These are phyloP conservation scores for Penicillium nordicum DNA, from an alignment of 2,329 filamentous ascomycete genomes.

Conservation along the genomic window DNA sequence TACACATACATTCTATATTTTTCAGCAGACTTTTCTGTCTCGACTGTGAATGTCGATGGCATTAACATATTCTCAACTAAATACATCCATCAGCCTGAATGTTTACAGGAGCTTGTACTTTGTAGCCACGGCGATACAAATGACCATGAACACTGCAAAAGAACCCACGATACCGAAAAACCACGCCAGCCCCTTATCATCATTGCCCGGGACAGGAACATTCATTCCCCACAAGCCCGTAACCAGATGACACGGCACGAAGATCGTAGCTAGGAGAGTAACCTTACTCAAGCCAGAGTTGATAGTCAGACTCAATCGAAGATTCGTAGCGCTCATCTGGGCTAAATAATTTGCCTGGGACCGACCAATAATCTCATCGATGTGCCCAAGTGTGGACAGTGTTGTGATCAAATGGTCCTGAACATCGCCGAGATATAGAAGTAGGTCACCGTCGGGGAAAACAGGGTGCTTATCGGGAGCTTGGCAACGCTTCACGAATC, in stretches of 20 bases:
- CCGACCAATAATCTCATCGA: conserved; percentile 92
- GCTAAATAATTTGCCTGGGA: conserved; percentile 93
- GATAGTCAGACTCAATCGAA: conserved; percentile 76
- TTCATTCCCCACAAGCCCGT: conserved; percentile 58
- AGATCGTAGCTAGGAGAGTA: conserved; percentile 83
- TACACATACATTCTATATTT: background rate
- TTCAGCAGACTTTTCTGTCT: background rate
- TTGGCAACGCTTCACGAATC: conserved; percentile 96
- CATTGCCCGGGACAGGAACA: conserved; percentile 44
- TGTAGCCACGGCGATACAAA: conserved; percentile 33
- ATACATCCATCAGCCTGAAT: background rate
- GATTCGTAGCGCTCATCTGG: conserved; percentile 86
- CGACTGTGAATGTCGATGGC: too few relatives aligned
- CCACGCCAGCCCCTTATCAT: conserved; percentile 38
- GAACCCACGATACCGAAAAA: conserved; percentile 48
- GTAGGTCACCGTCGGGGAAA: conserved; percentile 89
- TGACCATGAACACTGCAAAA: conserved; percentile 40
- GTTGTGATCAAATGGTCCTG: conserved; percentile 98
- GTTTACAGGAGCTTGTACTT: conserved; percentile 36
- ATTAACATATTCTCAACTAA: background rate
- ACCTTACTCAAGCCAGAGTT: conserved; percentile 91
- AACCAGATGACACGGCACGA: conserved; percentile 89
- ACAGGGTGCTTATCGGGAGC: conserved; percentile 75
- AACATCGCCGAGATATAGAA: conserved; percentile 91
- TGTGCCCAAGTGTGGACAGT: conserved; percentile 88